Base-by-base conservation (phyloP, 495 filamentous ascomycete species). In the Lepraria neglecta region DNA sequence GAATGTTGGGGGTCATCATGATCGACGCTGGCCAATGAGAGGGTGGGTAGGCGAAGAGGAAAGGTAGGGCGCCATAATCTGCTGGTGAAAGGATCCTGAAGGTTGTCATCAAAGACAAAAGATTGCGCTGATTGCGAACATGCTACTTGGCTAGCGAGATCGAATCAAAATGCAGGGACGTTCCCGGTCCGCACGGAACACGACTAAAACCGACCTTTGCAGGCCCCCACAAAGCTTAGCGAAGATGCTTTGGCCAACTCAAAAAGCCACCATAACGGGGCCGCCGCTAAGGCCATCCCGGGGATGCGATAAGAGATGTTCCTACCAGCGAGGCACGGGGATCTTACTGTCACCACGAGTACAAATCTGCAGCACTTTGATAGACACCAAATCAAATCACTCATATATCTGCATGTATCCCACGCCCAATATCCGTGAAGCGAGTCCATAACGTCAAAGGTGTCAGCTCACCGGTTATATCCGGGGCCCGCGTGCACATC, bases 131-230 rank as follows among this genome's bases (percentile, higher is more conserved):
- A 10, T 31, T 54, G 51, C 51, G 31, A 54, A 33, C 51, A 54
- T 54, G 17, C 28, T 54, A 35, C 51, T 17, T 54, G 14, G 30
- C 30, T 11, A 54, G 17, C 11, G 14, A 15, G 17, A 35, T 54
- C 51, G 28, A 54, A 54, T 54, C 51, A 54, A 27, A 14, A 54
- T n/a, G 51, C 51, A 54, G 15, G 51, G 51, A 38, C 54, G 42
- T 44, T 44, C 54, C 54, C 33, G 54, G 54, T 15, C 33, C 17
- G 33, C 31, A 31, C 35, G 30, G 17, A 17, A n/a, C 6, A 56
- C 14, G 53, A 21, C 19, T 4, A 38, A 3, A 14, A 30, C 15
- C 21, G 17, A 52, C 14, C 27, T 52, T 9, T 31, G 14, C 27
- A 30, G 19, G 2, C 30, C 19, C 33, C 31, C 9, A 56, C 9